phyloP scores from a whole-genome alignment of 176 grass and related monocot genomes.

The Carex kokanica region DNA sequence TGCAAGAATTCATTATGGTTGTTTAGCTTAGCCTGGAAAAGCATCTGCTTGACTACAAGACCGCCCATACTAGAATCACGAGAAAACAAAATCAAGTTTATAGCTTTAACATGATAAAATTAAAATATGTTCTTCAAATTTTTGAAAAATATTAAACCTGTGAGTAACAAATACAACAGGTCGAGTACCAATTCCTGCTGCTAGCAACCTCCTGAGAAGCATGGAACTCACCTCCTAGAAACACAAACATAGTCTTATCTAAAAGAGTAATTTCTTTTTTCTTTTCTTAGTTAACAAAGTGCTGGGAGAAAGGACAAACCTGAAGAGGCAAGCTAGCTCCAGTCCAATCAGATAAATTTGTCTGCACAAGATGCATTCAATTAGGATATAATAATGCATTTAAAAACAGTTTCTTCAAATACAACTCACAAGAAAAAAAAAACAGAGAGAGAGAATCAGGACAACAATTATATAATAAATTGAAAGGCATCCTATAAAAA shows the following conservation, averaged over 20 bases:
- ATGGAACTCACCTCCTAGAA: constrained; percentile 91
- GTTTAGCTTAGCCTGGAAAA: constrained; percentile 84
- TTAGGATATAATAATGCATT: constrained; percentile 10
- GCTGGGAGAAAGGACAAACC: constrained; percentile 39
- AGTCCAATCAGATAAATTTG: constrained; percentile 97
- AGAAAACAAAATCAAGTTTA: constrained; percentile 26
- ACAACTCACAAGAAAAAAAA: constrained; percentile 3
- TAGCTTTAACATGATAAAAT: neutral
- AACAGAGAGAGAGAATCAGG: neutral
- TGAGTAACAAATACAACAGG: constrained; percentile 97
- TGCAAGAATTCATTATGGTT: constrained; percentile 69
- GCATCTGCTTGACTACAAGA: constrained; percentile 93
- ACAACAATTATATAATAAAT: constrained; percentile 13
- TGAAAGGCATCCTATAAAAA: neutral
- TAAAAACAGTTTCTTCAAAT: constrained; percentile 3
- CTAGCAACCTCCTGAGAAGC: constrained; percentile 71
- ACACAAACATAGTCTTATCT: neutral
- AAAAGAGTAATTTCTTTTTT: neutral
- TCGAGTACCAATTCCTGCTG: constrained; percentile 71
- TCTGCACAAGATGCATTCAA: constrained; percentile 65
- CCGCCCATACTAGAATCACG: constrained; percentile 79
- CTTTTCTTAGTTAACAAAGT: neutral
- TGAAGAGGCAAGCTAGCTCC: constrained; percentile 97
- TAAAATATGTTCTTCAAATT: neutral
- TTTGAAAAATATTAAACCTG: constrained; percentile 42